Conservation (phyloP, 2,329 filamentous ascomycete genomes). For the Bisporella sp. region DNA sequence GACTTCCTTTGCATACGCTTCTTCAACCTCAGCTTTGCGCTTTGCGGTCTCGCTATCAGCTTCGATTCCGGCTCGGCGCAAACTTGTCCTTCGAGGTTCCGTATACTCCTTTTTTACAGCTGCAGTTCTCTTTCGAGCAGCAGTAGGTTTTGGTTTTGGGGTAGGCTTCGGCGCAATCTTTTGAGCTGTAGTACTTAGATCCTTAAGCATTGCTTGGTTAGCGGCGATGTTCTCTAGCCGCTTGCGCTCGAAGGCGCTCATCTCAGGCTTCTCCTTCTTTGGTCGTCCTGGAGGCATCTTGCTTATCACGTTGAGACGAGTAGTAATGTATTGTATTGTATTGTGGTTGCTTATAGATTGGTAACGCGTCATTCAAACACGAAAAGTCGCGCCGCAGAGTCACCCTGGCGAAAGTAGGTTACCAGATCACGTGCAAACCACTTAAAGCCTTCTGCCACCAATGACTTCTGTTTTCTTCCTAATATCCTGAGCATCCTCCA, state of each 20-base stretch:
- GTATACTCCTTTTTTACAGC: slow-evolving; percentile 40
- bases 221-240: slow-evolving; percentile 80
- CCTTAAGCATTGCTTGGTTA: slow-evolving; percentile 75
- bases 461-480: no score
- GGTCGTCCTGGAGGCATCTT: neutral
- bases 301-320: neutral
- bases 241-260: slow-evolving; percentile 83
- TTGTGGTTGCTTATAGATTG: no score
- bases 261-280: slow-evolving; percentile 37
- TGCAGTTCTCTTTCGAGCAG: slow-evolving; percentile 34
- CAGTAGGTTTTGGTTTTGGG: slow-evolving; percentile 41
- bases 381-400: no score
- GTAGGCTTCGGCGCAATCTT: slow-evolving; percentile 55
- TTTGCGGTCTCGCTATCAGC: slow-evolving; percentile 55
- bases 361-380: no score
- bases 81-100: slow-evolving; percentile 50
- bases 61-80: slow-evolving; percentile 48
- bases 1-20: slow-evolving; percentile 46
- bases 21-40: slow-evolving; percentile 60
- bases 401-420: no score
- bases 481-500: no score
- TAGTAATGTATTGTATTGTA: neutral
- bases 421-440: no score
- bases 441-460: no score
- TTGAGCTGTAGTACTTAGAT: slow-evolving; percentile 66